Base-by-base conservation (phyloP, 2,329 filamentous ascomycete genomes). In the Volutella citrinella region DNA sequence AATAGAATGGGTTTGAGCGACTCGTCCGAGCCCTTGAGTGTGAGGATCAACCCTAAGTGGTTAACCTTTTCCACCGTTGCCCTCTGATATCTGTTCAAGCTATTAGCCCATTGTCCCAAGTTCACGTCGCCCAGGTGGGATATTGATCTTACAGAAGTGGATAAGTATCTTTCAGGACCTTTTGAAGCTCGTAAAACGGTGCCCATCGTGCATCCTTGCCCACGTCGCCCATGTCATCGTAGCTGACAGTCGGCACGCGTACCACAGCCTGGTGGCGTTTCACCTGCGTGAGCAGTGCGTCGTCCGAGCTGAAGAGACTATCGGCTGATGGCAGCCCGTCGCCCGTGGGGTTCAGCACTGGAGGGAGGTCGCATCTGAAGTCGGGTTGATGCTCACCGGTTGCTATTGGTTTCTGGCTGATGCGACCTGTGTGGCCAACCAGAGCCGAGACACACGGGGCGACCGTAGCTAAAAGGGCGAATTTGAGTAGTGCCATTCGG, bases 1-100 rank as follows among this genome's bases (percentile, higher is more conserved):
- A 69, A 54, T 4, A 69, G 51, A 17, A 64, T 49, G 0, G 66
- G 66, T 42, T 65, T 62, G n/a, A 80, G 65, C 1, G 61, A 61
- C 4, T 63, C 43, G 33, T 80, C 65, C 6, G 62, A 65, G 13
- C 79, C 79, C 6, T 70, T 50, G 40, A 81, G 65, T 1, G 77
- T 81, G 55, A 74, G 82, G 18, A 83, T 60, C 4, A 83, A 61
- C 10, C 78, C 80, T 24, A 81, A 72, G 0, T 70, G 78, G 50
- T 84, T 83, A 36, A 83, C 64, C 27, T 73, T 77, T 38, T 79
- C 74, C 8, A 74, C 47, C 20, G 50, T 55, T 36, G 67, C 66
- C 17, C 60, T 56, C 22, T 63, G 50, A 41, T 71, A 64, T 7
- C 66, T 70, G 35, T 4, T 16, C 8, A 15, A 0, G 1, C 2